phyloP scores from a whole-genome alignment of 2,329 filamentous ascomycete species.

The Aspergillus unguis region DNA sequence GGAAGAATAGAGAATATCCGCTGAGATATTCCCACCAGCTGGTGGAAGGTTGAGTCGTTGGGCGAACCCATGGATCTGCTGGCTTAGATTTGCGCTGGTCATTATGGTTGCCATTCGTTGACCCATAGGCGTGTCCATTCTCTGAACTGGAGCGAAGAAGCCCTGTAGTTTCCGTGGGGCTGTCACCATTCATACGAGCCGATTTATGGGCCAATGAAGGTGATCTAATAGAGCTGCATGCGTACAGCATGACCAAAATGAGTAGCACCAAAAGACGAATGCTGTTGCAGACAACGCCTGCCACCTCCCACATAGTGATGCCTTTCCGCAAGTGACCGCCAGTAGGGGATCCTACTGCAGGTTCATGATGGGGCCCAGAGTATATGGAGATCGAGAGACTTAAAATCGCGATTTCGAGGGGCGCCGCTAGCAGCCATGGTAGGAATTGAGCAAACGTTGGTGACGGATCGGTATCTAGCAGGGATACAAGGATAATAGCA shows the following conservation, averaged over 20 bases:
- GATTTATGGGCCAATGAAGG: constrained; percentile 37
- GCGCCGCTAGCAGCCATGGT: constrained; percentile 72
- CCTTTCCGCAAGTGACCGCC: constrained; percentile 41
- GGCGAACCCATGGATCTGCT: constrained; percentile 79
- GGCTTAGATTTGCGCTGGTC: constrained; percentile 43
- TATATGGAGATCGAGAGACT: constrained; percentile 67
- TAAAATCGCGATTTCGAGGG: constrained; percentile 70
- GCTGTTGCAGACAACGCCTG: constrained; percentile 55
- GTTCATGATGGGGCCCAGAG: constrained; percentile 63
- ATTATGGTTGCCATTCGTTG: constrained; percentile 40
- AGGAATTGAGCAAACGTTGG: constrained; percentile 76
- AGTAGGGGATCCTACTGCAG: constrained; percentile 49
- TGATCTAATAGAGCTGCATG: constrained; percentile 47
- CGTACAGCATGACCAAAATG: constrained; percentile 60
- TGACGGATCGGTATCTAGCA: constrained; percentile 77
- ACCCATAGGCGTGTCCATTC: constrained; percentile 47
- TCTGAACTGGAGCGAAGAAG: constrained; percentile 42
- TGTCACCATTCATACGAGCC: constrained; percentile 32
- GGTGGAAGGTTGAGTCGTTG: constrained; percentile 77
- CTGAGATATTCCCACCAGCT: constrained; percentile 96
- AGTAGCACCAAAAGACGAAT: constrained; percentile 66
- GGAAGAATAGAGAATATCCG: constrained; percentile 91
- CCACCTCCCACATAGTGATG: constrained; percentile 43
- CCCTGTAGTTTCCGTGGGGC: constrained; percentile 42
- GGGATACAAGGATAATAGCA: constrained; percentile 77